phyloP scores from a whole-genome alignment of 305 asterid genomes.

The Fraxinus albicans region DNA sequence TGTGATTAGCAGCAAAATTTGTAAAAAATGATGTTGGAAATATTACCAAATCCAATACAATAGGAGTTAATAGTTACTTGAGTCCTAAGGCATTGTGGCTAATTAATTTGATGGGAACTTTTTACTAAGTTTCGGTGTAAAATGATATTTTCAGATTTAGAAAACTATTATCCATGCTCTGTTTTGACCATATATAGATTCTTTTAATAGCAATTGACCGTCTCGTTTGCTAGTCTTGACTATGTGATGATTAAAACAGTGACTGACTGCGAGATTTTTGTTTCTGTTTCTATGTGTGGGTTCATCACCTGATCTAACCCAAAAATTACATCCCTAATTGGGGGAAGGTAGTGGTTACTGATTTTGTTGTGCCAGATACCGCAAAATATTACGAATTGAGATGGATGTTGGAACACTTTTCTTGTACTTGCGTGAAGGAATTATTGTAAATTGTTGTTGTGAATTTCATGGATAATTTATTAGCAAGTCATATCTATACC shows the following conservation, averaged over 20 bases:
- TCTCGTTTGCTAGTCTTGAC: background rate
- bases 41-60: background rate
- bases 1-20: slow-evolving; percentile 5
- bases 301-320: background rate
- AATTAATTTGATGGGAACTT: background rate
- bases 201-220: background rate
- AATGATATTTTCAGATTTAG: background rate
- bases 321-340: background rate
- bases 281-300: background rate
- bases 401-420: background rate
- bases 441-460: background rate
- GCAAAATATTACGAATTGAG: slow-evolving; percentile 11
- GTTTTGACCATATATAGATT: background rate
- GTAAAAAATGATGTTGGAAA: slow-evolving; percentile 1
- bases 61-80: slow-evolving; percentile 1
- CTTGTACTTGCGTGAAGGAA: slow-evolving; percentile 1
- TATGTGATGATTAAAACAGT: background rate
- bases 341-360: background rate
- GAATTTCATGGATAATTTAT: slow-evolving; percentile 12
- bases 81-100: background rate
- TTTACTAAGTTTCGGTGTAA: background rate
- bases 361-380: background rate
- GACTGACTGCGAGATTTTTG: background rate
- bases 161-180: background rate
- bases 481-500: background rate